A percentile compares a stretch with the other conserved stretches of the same genome.
Conservation (phyloP, 805 yeast genomes). For the Lachancea quebecensis region DNA sequence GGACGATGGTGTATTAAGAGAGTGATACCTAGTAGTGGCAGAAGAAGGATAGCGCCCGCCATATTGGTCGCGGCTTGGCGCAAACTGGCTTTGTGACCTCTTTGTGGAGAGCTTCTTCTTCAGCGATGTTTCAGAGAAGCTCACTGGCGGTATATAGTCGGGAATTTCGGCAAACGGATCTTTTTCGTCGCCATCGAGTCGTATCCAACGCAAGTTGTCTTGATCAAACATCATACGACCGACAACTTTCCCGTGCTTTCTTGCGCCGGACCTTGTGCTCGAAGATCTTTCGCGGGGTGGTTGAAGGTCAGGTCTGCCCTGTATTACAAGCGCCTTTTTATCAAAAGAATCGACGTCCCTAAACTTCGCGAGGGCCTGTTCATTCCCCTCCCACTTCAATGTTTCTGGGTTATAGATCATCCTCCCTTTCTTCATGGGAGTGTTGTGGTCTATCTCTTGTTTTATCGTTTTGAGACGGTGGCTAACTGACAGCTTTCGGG, state of each 20-base stretch:
- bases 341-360: slow-evolving; percentile 18
- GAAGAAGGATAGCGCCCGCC: slow-evolving; percentile 14
- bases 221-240: slow-evolving; percentile 32
- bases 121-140: not conserved
- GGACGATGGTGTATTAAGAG: slow-evolving; percentile 12
- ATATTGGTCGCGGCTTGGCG: slow-evolving; percentile 2
- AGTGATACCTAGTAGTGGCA: slow-evolving; percentile 21
- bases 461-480: slow-evolving; percentile 22
- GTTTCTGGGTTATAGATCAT: slow-evolving; percentile 28
- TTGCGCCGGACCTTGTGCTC: not conserved
- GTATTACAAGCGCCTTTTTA: slow-evolving; percentile 21
- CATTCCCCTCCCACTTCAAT: slow-evolving; percentile 29
- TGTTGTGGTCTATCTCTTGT: slow-evolving; percentile 30
- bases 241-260: slow-evolving; percentile 17
- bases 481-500: not conserved
- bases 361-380: slow-evolving; percentile 21
- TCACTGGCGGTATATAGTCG: slow-evolving; percentile 14
- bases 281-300: slow-evolving; percentile 2
- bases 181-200: slow-evolving; percentile 21
- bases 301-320: slow-evolving; percentile 7
- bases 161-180: slow-evolving; percentile 28
- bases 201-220: slow-evolving; percentile 29
- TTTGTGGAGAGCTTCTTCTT: not conserved
- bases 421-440: slow-evolving; percentile 27
- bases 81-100: slow-evolving; percentile 18